Evolutionary conservation across 164 flowering plant genomes (phyloP).

Genomic region (Warburgia ugandensis): DNA sequence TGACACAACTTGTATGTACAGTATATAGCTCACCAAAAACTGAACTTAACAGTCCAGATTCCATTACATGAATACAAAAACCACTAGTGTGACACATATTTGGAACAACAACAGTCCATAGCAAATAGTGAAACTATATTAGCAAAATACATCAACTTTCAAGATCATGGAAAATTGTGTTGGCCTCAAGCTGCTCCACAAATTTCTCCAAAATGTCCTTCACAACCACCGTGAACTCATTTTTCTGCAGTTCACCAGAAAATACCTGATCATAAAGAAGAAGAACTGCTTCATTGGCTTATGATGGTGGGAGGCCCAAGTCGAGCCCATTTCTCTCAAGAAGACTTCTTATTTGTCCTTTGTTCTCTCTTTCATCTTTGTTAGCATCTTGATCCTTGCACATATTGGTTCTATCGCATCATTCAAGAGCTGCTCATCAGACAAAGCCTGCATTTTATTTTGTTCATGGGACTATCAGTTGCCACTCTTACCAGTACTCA

Average conservation of each 20-base stretch:
- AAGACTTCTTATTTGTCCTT: slow-evolving; percentile 24
- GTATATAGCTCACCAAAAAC: slow-evolving; percentile 1
- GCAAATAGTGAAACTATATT: slow-evolving; percentile 2
- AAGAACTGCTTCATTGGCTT: slow-evolving; percentile 39
- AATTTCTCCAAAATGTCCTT: slow-evolving; percentile 46
- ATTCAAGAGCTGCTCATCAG: slow-evolving; percentile 37
- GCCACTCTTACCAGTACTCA: neutral
- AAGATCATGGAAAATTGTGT: slow-evolving; percentile 38
- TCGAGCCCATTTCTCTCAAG: slow-evolving; percentile 39
- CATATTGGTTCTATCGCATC: slow-evolving; percentile 29
- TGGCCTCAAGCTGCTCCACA: slow-evolving; percentile 44
- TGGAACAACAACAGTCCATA: slow-evolving; percentile 8
- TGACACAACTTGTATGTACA: no score
- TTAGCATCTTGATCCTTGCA: slow-evolving; percentile 9
- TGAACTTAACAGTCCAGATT: slow-evolving; percentile 3
- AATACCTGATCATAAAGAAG: slow-evolving; percentile 53
- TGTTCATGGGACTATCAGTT: slow-evolving; percentile 1
- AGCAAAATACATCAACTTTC: slow-evolving; percentile 9
- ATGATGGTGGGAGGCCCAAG: slow-evolving; percentile 46
- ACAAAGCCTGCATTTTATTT: slow-evolving; percentile 41
- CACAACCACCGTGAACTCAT: slow-evolving; percentile 25
- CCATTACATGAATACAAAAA: slow-evolving; percentile 3
- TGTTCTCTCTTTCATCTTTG: slow-evolving; percentile 12
- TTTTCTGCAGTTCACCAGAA: slow-evolving; percentile 27
- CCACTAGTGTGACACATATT: neutral